These are phyloP conservation scores for Bipolaris victoriae DNA, from an alignment of 2,329 filamentous ascomycete genomes.

Conservation along the genomic window DNA sequence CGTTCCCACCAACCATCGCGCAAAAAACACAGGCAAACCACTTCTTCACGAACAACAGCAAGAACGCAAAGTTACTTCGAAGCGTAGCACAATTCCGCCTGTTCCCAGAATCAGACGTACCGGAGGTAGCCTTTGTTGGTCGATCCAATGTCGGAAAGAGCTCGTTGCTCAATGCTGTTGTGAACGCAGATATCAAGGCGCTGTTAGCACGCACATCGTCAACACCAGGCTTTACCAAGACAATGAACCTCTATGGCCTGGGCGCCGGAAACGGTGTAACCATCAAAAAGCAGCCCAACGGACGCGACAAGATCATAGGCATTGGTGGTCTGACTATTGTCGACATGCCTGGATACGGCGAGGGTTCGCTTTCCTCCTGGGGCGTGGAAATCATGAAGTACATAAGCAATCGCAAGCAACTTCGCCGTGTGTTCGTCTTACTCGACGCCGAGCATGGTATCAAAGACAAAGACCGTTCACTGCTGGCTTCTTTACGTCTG, in stretches of 20 bases:
- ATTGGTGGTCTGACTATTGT: slow-evolving; percentile 62
- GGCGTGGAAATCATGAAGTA: slow-evolving; percentile 73
- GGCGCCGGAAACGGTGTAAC: slow-evolving; percentile 45
- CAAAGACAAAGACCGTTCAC: slow-evolving; percentile 64
- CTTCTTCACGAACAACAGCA: slow-evolving; percentile 51
- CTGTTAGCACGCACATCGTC: slow-evolving; percentile 57
- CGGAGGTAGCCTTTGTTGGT: slow-evolving; percentile 71
- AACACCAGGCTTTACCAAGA: slow-evolving; percentile 66
- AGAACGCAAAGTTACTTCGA: slow-evolving; percentile 62
- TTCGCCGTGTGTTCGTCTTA: slow-evolving; percentile 68
- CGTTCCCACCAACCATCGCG: slow-evolving; percentile 31
- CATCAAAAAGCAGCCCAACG: slow-evolving; percentile 25
- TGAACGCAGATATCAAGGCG: slow-evolving; percentile 52
- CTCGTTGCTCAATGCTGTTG: slow-evolving; percentile 68
- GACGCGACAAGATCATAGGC: slow-evolving; percentile 44
- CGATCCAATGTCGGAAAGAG: slow-evolving; percentile 75
- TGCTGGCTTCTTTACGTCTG: slow-evolving; percentile 63
- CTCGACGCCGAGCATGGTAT: slow-evolving; percentile 68
- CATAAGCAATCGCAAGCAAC: slow-evolving; percentile 65
- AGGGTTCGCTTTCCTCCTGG: slow-evolving; percentile 66
- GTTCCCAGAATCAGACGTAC: slow-evolving; percentile 61
- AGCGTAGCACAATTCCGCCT: slow-evolving; percentile 65
- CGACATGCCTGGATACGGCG: slow-evolving; percentile 75
- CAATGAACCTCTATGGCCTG: slow-evolving; percentile 71
- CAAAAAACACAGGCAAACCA: slow-evolving; percentile 51